Evolutionary conservation across 768 basidiomycete genomes (phyloP).

Genomic region (Suillus decipiens): DNA sequence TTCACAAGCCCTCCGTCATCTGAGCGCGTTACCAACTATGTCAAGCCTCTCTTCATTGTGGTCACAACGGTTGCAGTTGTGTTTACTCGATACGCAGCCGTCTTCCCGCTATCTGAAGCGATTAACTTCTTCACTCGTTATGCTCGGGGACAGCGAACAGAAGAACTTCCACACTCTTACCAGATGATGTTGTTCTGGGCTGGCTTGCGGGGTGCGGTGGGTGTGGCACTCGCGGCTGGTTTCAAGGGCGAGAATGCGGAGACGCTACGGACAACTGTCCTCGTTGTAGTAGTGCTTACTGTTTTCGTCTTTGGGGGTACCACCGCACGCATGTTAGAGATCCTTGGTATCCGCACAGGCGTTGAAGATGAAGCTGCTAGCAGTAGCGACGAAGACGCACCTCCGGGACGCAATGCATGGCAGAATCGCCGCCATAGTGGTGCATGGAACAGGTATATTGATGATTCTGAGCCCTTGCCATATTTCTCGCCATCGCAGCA

Average conservation of each 20-base stretch:
- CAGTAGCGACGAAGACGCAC: slow-evolving; percentile 44
- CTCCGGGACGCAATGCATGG: slow-evolving; percentile 35
- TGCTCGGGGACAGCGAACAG: slow-evolving; percentile 79
- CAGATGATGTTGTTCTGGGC: slow-evolving; percentile 99
- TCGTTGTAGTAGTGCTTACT: slow-evolving; percentile 94
- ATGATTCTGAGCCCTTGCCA: slow-evolving; percentile 39
- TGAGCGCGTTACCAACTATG: slow-evolving; percentile 77
- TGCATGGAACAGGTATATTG: slow-evolving; percentile 45
- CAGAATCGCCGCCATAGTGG: slow-evolving; percentile 36
- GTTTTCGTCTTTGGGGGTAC: slow-evolving; percentile 96
- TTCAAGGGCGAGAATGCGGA: slow-evolving; percentile 94
- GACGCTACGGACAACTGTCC: slow-evolving; percentile 88
- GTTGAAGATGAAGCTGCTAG: slow-evolving; percentile 89
- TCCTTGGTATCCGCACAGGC: slow-evolving; percentile 93
- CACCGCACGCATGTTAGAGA: slow-evolving; percentile 95
- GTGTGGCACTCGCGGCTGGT: slow-evolving; percentile 94
- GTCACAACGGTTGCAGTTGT: slow-evolving; percentile 91
- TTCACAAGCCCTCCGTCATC: slow-evolving; percentile 86
- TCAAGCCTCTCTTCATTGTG: slow-evolving; percentile 93
- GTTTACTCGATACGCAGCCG: slow-evolving; percentile 93
- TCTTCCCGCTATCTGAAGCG: slow-evolving; percentile 91
- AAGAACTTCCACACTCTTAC: slow-evolving; percentile 95
- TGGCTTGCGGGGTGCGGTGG: slow-evolving; percentile 93
- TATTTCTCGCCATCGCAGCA: slow-evolving; percentile 32
- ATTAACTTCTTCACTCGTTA: slow-evolving; percentile 94